Evolutionary conservation across 768 basidiomycete species (phyloP).

Genomic region (Floccularia luteovirens): DNA sequence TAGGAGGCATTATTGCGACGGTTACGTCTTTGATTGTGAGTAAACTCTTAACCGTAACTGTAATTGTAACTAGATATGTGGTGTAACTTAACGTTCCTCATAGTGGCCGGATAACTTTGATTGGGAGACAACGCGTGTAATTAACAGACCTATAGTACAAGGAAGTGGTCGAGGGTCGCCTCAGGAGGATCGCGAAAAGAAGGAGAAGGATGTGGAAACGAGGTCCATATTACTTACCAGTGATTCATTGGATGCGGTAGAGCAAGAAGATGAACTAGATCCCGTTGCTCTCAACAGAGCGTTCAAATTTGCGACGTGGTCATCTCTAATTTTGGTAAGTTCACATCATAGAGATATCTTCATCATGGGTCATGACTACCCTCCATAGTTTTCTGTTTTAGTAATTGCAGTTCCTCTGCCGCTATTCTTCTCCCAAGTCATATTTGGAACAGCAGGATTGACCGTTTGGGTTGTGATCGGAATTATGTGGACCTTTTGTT

Average conservation of each 20-base stretch:
- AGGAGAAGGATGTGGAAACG: constrained; percentile 20
- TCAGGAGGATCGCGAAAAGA: too few species aligned
- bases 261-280: constrained; percentile 54
- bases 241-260: constrained; percentile 26
- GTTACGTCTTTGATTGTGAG: constrained; percentile 56
- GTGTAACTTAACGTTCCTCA: background rate
- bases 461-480: constrained; percentile 78
- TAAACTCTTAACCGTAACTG: constrained; percentile 6
- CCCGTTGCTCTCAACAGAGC: constrained; percentile 60
- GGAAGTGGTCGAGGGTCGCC: too few species aligned
- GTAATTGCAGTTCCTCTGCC: constrained; percentile 78
- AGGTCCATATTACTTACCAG: constrained; percentile 20
- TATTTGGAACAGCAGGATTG: constrained; percentile 59
- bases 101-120: constrained; percentile 81
- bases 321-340: constrained; percentile 59
- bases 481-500: constrained; percentile 80
- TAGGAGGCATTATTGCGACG: constrained; percentile 72
- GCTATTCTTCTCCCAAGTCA: constrained; percentile 74
- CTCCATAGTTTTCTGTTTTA: constrained; percentile 45
- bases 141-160: constrained; percentile 50
- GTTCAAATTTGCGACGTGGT: constrained; percentile 74
- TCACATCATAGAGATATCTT: constrained; percentile 1
- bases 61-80: background rate
- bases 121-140: constrained; percentile 71
- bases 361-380: too few species aligned